These are phyloP conservation scores for Venturia oleaginea DNA, from an alignment of 2,329 filamentous ascomycete species.

Conservation along the genomic window DNA sequence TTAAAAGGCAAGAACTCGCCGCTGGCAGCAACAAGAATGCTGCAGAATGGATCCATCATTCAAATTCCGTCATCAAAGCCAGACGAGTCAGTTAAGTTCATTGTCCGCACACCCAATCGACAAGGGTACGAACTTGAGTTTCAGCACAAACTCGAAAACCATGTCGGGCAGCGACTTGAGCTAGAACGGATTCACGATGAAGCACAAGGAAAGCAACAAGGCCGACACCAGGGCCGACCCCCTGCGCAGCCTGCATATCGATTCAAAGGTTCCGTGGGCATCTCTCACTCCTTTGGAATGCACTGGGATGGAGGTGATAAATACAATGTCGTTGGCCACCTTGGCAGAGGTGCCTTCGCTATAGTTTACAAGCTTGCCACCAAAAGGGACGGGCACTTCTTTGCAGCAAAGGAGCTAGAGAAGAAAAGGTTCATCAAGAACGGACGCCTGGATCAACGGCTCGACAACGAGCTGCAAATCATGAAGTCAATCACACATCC, in stretches of 20 bases:
- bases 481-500: conserved; percentile 78
- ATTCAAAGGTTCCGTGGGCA: conserved; percentile 17
- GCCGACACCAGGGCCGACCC: conserved; percentile 15
- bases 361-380: conserved; percentile 84
- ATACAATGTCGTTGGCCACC: conserved; percentile 73
- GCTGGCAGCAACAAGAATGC: conserved; percentile 44
- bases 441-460: conserved; percentile 77
- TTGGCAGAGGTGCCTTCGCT: conserved; percentile 93
- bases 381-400: conserved; percentile 72
- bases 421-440: conserved; percentile 73
- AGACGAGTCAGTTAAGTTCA: conserved; percentile 63
- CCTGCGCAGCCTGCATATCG: conserved; percentile 15
- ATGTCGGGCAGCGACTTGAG: conserved; percentile 41
- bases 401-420: conserved; percentile 92
- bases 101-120: conserved; percentile 69
- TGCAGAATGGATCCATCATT: conserved; percentile 65
- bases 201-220: background rate
- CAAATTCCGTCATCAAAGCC: conserved; percentile 49
- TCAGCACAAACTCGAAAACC: conserved; percentile 57
- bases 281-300: conserved; percentile 51
- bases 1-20: conserved; percentile 42
- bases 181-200: conserved; percentile 21
- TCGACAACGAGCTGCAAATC: conserved; percentile 95
- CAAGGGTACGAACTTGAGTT: conserved; percentile 62
- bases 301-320: conserved; percentile 69